Base-by-base conservation (phyloP, 2,329 filamentous ascomycete genomes). In the Aureobasidium melanogenum region DNA sequence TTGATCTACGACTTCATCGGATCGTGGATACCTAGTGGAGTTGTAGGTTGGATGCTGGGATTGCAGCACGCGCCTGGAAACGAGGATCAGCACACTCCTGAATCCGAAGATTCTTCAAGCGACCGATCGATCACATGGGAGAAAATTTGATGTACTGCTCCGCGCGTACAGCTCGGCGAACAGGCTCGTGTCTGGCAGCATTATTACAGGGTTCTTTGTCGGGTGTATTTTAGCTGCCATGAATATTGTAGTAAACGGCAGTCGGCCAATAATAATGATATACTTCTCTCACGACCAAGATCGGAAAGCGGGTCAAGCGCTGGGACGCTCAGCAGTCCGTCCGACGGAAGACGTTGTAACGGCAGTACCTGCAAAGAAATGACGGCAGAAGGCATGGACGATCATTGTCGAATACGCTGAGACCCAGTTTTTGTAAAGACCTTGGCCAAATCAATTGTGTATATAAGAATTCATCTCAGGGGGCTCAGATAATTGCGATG, bases 11-110 rank as follows among this genome's bases (percentile, higher is more conserved):
- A 89, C 41, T 80, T 97, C 32, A 88, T 97, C 8, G 94, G 92
- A 6, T 82, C 84, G 41, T 93, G 88, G 83, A 81, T 88, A 26
- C 93, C 94, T 1, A 80, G 84, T 22, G 82, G 85, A 2, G 72
- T 97, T 17, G 88, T 97, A n/a, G 86, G 86, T 1, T 94, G 90
- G 88, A 96, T 97, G 88, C 88, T 97, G 84, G 91, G 91, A 12
- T 83, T 92, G 63, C 46, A 48, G 52, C 50, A 38, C 3, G 26
- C 22, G 17, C 30, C 47, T 17, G 48, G 34, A 38, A 51, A 39
- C 32, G 69, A 72, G 57, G 68, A 69, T n/a, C 58, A 60, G 38
- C 65, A 66, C 15, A 68, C 71, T 46, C 66, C 74, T 65, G 67
- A 72, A 66, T 36, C 74, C 69, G 67, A 65, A 19, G 60, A 57